Evolutionary conservation across 129 eudicot genomes (phyloP).

Genomic region (Flaveria sonorensis): DNA sequence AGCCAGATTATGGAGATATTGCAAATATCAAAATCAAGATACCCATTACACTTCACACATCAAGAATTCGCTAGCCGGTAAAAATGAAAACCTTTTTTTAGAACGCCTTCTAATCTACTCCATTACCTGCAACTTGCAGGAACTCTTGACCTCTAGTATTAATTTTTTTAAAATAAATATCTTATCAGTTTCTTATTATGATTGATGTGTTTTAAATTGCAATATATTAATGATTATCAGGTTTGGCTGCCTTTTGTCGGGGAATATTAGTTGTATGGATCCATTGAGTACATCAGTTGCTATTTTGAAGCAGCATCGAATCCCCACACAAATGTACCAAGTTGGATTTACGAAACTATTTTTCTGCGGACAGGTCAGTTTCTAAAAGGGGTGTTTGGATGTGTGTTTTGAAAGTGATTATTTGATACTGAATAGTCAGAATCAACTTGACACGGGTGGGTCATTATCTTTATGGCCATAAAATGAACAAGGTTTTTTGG

Average conservation of each 20-base stretch:
- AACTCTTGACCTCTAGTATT: no score
- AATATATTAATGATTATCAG: slow-evolving; percentile 40
- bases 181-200: slow-evolving; percentile 1
- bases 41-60: slow-evolving; percentile 72
- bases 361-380: slow-evolving; percentile 82
- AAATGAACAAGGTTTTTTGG: background rate
- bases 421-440: background rate
- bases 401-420: slow-evolving; percentile 1
- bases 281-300: slow-evolving; percentile 78
- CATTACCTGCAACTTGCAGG: no score
- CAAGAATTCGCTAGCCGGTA: slow-evolving; percentile 87
- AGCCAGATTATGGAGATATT: slow-evolving; percentile 81
- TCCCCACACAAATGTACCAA: slow-evolving; percentile 80
- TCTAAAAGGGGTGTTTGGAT: background rate
- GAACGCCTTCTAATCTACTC: no score
- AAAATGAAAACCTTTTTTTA: background rate
- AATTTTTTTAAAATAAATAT: background rate
- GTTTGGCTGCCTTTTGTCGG: slow-evolving; percentile 74
- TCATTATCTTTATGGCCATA: background rate
- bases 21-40: slow-evolving; percentile 74
- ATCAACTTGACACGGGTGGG: background rate
- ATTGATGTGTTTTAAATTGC: background rate
- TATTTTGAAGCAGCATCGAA: slow-evolving; percentile 65
- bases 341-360: slow-evolving; percentile 83
- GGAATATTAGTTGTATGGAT: slow-evolving; percentile 57